Percentiles rank a stretch among this genome's conserved stretches.
phyloP scores from a whole-genome alignment of 805 yeast genomes.

The Isabelozyma pseudorhagii region DNA sequence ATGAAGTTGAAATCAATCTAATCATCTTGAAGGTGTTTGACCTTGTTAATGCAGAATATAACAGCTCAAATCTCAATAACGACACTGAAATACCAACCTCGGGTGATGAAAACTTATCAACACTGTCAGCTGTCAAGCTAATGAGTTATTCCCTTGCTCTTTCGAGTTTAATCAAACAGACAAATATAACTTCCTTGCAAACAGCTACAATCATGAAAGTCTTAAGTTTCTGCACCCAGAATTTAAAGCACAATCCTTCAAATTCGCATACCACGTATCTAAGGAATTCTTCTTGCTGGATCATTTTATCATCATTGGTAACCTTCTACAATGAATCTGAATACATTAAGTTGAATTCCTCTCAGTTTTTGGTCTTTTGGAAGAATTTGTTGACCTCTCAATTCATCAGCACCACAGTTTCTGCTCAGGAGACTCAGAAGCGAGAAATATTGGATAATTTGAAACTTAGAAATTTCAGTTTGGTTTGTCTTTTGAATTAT shows the following conservation, averaged over 20 bases:
- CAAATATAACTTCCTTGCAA: conserved; percentile 32
- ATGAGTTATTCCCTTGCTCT: conserved; percentile 34
- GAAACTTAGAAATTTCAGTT: conserved; percentile 34
- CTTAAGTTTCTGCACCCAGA: conserved; percentile 45
- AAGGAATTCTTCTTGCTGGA: conserved; percentile 38
- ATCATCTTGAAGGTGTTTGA: conserved; percentile 29
- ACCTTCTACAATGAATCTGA: conserved; percentile 40
- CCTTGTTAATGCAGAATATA: conserved; percentile 26
- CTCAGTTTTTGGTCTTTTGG: conserved; percentile 44
- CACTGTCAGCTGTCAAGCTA: conserved; percentile 16
- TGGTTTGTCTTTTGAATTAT: conserved; percentile 38
- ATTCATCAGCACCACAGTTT: conserved; percentile 21
- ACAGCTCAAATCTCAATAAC: conserved; percentile 7
- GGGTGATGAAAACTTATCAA: conserved; percentile 17
- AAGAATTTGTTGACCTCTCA: conserved; percentile 43
- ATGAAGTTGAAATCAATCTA: conserved; percentile 33
- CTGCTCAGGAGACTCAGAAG: conserved; percentile 14
- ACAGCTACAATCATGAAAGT: conserved; percentile 39
- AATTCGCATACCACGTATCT: conserved; percentile 15
- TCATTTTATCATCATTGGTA: conserved; percentile 36
- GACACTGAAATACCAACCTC: conserved; percentile 4
- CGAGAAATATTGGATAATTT: conserved; percentile 32
- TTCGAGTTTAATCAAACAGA: conserved; percentile 32
- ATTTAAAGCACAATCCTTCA: conserved; percentile 33
- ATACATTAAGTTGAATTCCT: conserved; percentile 40